These are phyloP conservation scores for Aureobasidium namibiae DNA, from an alignment of 2,329 filamentous ascomycete species.

Conservation along the genomic window DNA sequence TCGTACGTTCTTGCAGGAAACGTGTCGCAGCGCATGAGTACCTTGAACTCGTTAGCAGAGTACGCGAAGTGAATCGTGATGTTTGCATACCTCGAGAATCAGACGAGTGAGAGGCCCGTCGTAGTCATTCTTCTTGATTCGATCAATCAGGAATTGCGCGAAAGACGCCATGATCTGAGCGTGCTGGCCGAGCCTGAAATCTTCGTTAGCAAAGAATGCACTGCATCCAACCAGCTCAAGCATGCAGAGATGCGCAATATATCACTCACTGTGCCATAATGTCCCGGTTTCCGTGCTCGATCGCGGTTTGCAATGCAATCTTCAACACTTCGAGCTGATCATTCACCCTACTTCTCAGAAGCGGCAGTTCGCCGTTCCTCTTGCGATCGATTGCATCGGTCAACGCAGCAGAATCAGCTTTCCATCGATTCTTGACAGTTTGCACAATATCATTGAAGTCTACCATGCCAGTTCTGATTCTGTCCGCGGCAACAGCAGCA, in stretches of 20 bases:
- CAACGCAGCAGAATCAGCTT: conserved; percentile 47
- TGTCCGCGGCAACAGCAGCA: conserved; percentile 39
- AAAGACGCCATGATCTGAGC: conserved; percentile 35
- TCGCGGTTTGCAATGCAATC: conserved; percentile 37
- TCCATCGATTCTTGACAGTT: conserved; percentile 54
- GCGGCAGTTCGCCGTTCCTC: conserved; percentile 43
- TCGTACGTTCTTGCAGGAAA: conserved; percentile 52
- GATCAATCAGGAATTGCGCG: conserved; percentile 42
- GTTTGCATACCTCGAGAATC: conserved; percentile 31
- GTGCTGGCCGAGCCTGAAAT: conserved; percentile 23
- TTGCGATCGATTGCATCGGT: conserved; percentile 52
- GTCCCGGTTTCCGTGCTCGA: conserved; percentile 39
- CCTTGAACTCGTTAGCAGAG: conserved; percentile 40
- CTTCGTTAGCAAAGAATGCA: background rate
- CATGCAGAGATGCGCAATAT: background rate
- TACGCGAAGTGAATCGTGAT: conserved; percentile 39
- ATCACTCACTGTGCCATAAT: conserved; percentile 35
- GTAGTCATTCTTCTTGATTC: conserved; percentile 37
- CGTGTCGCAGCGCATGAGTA: conserved; percentile 56
- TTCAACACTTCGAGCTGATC: conserved; percentile 51
- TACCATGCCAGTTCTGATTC: conserved; percentile 47
- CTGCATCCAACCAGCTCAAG: background rate
- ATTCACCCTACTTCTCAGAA: conserved; percentile 49
- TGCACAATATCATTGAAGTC: conserved; percentile 53
- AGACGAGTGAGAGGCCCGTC: conserved; percentile 34